Base-by-base conservation (phyloP, 768 basidiomycete genomes). In the Mycena indigotica region DNA sequence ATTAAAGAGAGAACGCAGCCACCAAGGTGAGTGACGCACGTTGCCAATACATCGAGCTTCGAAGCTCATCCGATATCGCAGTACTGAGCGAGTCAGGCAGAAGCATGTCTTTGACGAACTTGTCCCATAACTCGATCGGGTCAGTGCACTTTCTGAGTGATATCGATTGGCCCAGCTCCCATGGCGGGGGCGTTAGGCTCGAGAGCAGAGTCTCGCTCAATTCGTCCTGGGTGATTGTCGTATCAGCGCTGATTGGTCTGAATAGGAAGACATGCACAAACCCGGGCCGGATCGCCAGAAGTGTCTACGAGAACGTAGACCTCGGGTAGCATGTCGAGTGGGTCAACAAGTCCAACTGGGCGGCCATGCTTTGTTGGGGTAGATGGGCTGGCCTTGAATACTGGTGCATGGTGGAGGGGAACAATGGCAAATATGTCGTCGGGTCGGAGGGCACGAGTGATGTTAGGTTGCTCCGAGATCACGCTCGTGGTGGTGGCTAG, bases 311-410 rank as follows among this genome's bases (percentile, higher is more conserved):
- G 58, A 38, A 78, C 73, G 56, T 75, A 81, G 25, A 79, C 65
- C 28, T 70, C 71, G 1, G 80, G 79, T 17, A 77, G 53, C 82
- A 85, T 84, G 64, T 85, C 84, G n/a, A 84, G 69, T 4, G 84
- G 84, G 63, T 85, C 83, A 10, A 83, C 68, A 19, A 84, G 75
- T 28, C 77, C 80, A 30, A 84, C 75, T 12, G 68, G 64, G 13
- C 67, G 66, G 19, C 79, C 81, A 59, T 79, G 72, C 52, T 70
- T 72, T 41, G 69, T 69, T 2, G 48, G 24, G 23, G 56, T 44
- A 13, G 63, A 23, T 12, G 46, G 46, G 25, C 24, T 46, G 17
- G 67, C 71, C 16, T 71, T 71, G 52, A 81, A 72, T 2, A 81
- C 73, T 2, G 84, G 84, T 19, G 75, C 49, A 58, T 77, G 72